A percentile compares a stretch with the other conserved stretches of the same genome.
These are phyloP conservation scores for Craterostigma plantagineum DNA, from an alignment of 257 asterid genomes.

Conservation along the genomic window DNA sequence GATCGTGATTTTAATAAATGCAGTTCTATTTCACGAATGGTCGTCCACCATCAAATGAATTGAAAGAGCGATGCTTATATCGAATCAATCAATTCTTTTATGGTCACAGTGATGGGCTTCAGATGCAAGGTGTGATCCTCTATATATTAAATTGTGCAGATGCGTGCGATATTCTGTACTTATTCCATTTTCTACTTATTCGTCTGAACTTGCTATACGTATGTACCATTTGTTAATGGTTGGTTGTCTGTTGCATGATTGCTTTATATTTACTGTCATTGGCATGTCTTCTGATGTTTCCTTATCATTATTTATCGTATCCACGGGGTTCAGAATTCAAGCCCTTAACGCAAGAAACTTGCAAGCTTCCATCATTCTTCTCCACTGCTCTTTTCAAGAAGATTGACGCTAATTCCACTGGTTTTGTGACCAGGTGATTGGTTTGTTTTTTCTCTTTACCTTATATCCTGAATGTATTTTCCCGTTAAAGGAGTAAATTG, in stretches of 20 bases:
- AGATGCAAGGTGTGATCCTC: constrained; percentile 59
- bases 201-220: constrained; percentile 6
- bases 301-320: constrained; percentile 5
- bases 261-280: no score
- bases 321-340: constrained; percentile 56
- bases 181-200: constrained; percentile 5
- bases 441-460: not conserved
- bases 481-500: not conserved
- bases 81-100: constrained; percentile 93
- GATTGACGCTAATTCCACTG: constrained; percentile 50
- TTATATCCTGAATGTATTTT: not conserved
- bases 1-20: constrained; percentile 14
- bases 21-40: constrained; percentile 96
- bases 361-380: constrained; percentile 98
- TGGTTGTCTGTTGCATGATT: no score
- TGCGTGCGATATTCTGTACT: constrained; percentile 7
- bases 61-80: constrained; percentile 85
- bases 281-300: constrained; percentile 1
- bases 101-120: constrained; percentile 85
- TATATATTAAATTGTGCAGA: constrained; percentile 4
- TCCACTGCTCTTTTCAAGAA: constrained; percentile 70
- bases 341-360: constrained; percentile 84
- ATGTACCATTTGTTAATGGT: not conserved
- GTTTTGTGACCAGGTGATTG: constrained; percentile 69
- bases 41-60: constrained; percentile 81